A percentile compares a stretch with the other conserved stretches of the same genome.
phyloP scores from a whole-genome alignment of 2,329 filamentous ascomycete genomes.

The Alternaria metachromatica region DNA sequence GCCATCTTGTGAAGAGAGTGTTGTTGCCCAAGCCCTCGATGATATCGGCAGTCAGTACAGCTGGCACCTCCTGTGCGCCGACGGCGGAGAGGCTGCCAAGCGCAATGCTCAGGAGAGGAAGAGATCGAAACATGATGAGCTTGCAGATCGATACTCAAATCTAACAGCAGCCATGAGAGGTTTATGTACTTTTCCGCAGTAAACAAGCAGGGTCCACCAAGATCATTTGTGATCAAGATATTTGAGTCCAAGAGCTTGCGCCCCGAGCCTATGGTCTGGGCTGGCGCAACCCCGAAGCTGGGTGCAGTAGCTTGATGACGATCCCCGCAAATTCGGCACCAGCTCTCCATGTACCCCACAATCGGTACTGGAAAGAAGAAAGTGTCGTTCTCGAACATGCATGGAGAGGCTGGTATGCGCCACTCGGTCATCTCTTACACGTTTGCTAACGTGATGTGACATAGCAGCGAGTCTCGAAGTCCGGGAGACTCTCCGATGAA shows the following conservation, averaged over 20 bases:
- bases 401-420: constrained; percentile 13
- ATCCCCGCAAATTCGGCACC: constrained; percentile 28
- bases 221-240: constrained; percentile 24
- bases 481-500: constrained; percentile 12
- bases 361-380: constrained; percentile 14
- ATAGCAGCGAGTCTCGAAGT: constrained; percentile 5
- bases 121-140: constrained; percentile 29
- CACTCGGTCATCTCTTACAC: constrained; percentile 10
- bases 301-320: constrained; percentile 24
- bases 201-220: constrained; percentile 11
- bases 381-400: constrained; percentile 20
- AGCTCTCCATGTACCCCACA: constrained; percentile 27
- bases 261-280: constrained; percentile 21
- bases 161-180: constrained; percentile 7
- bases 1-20: constrained; percentile 57
- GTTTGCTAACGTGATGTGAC: background rate
- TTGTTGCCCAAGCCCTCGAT: constrained; percentile 53
- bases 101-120: constrained; percentile 33
- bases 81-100: constrained; percentile 26
- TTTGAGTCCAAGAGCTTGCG: constrained; percentile 14
- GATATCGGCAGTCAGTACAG: constrained; percentile 36
- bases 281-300: constrained; percentile 13
- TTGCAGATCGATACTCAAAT: constrained; percentile 4
- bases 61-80: constrained; percentile 33
- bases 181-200: constrained; percentile 22